Evolutionary conservation across 1,139 yeast species (phyloP), one percentile per base, ranked within the genome.

Genomic region (Candida dubliniensis): DNA sequence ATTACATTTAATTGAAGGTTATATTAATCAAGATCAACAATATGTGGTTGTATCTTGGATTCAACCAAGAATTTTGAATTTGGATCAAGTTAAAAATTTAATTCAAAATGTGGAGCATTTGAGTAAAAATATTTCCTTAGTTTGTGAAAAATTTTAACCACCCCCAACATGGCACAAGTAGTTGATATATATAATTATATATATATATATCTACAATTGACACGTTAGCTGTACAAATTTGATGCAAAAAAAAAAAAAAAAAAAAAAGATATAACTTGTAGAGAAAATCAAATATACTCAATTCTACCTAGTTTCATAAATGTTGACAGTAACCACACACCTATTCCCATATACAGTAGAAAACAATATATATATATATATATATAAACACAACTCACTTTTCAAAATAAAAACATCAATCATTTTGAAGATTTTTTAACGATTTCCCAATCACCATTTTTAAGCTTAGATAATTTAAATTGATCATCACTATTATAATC

Each of bases 61-160:
- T 50, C 98, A 93, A 69, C 98, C 99, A 45, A 79, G 98, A 59
- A 88, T 90, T 45, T 84, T 93, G 76, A 88, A 88, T 60, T 76
- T 74, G 55, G 79, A 78, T 40, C 98, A 93, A 71, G 87, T 91
- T 48, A 79, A 75, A 45, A 76, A 77, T 45, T 89, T 93, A 85
- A 30, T 30, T 30, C 12, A 30, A 30, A 30, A 30, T 11, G 32
- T 30, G 32, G 32, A 30, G 14, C n/a, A 30, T 30, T 30, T 30
- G 7, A 30, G 32, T 30, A 30, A 30, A 14, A 30, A 30, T 12
- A 30, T 30, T 30, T 30, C 32, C n/a, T n/a, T 30, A 30, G 32
- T 30, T 30, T 30, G 32, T 30, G n/a, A 30, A 30, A 13, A 30
- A 3, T 30, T 30, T 30, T 27, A 27, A 8, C n/a, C n/a, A n/a